phyloP scores from a whole-genome alignment of 352 stramenopile genomes.

The Phytophthora palmivora region DNA sequence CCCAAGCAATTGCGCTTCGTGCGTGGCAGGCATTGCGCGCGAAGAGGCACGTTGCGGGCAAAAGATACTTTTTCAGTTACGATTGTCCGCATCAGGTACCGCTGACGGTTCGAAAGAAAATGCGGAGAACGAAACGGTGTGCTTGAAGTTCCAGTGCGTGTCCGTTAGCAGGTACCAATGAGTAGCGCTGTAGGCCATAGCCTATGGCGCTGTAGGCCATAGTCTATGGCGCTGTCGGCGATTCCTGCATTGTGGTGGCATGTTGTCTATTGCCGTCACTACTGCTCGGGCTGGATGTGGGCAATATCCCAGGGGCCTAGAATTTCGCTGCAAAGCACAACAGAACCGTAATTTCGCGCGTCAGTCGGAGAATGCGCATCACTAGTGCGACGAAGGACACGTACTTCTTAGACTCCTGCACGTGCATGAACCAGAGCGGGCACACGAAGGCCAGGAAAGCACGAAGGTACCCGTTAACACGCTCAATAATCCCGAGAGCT shows the following conservation, averaged over 20 bases:
- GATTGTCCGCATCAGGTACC: conserved; percentile 6
- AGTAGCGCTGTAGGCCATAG: conserved; percentile 1
- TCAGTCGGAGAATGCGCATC: conserved; percentile 31
- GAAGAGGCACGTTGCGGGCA: conserved; percentile 28
- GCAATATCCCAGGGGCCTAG: conserved; percentile 93
- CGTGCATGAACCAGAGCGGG: conserved; percentile 91
- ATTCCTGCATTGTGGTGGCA: background rate
- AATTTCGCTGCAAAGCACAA: conserved; percentile 69
- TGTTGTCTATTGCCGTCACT: conserved; percentile 5
- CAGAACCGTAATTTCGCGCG: conserved; percentile 24
- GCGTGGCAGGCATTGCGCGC: conserved; percentile 17
- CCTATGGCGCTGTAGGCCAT: background rate
- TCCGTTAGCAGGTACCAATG: conserved; percentile 12
- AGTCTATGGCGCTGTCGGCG: background rate
- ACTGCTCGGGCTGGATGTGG: conserved; percentile 77
- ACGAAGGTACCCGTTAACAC: conserved; percentile 69
- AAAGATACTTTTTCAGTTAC: conserved; percentile 44
- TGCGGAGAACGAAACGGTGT: conserved; percentile 37
- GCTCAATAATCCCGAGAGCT: conserved; percentile 70
- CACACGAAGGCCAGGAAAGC: conserved; percentile 87
- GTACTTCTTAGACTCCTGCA: conserved; percentile 93
- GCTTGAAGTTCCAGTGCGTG: conserved; percentile 28
- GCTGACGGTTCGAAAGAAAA: conserved; percentile 41
- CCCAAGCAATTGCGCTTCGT: conserved; percentile 1
- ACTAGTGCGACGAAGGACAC: conserved; percentile 29